A percentile compares a stretch with the other conserved stretches of the same genome.
phyloP scores from a whole-genome alignment of 2,329 filamentous ascomycete genomes.

The Beauveria sp. region DNA sequence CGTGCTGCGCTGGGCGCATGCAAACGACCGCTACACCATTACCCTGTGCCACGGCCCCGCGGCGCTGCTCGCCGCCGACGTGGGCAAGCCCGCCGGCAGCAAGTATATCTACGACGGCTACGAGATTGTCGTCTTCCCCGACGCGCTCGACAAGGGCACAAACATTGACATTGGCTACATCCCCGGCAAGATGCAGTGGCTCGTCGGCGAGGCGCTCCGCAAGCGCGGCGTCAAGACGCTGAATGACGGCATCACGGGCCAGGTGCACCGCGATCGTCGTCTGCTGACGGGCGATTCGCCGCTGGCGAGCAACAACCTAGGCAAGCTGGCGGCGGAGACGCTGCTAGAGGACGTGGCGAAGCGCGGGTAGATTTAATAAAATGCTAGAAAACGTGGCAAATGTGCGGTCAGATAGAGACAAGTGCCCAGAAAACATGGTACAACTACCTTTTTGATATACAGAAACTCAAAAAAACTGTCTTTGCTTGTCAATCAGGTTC shows the following conservation, averaged over 20 bases:
- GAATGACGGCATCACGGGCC: conserved; percentile 14
- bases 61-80: conserved; percentile 13
- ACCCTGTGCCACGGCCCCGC: conserved; percentile 16
- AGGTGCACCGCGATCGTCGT: conserved; percentile 13
- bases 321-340: conserved; percentile 15
- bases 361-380: neutral
- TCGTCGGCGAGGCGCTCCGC: conserved; percentile 14
- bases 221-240: conserved; percentile 14
- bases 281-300: conserved; percentile 16
- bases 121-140: conserved; percentile 16
- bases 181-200: conserved; percentile 17
- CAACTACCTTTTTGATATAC: no score
- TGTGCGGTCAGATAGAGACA: neutral
- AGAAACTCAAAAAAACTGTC: no score
- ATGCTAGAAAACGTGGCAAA: neutral
- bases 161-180: conserved; percentile 18
- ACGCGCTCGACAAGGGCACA: conserved; percentile 14
- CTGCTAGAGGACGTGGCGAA: conserved; percentile 14
- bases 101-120: conserved; percentile 17
- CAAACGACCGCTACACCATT: conserved; percentile 13
- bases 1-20: conserved; percentile 17
- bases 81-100: conserved; percentile 14
- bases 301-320: conserved; percentile 16
- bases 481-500: no score
- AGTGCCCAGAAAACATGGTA: neutral